Percentiles rank a stretch among this genome's conserved stretches.
These are phyloP conservation scores for Claviceps citrina DNA, from an alignment of 2,329 filamentous ascomycete genomes.

Conservation along the genomic window DNA sequence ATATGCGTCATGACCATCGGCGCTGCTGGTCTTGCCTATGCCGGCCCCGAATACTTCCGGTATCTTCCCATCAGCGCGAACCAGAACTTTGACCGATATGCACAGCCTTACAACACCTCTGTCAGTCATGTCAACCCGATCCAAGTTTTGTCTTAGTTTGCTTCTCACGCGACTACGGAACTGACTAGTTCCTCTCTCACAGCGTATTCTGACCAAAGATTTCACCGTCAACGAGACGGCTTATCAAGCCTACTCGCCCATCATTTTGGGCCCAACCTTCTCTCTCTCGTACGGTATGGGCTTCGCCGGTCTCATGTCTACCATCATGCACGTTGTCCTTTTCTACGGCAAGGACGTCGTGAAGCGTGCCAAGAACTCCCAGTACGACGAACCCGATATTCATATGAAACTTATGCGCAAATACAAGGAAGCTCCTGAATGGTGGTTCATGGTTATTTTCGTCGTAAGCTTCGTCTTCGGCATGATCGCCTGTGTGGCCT, in stretches of 20 bases:
- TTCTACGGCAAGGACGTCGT: slow-evolving; percentile 37
- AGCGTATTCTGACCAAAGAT: slow-evolving; percentile 36
- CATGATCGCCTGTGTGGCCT: slow-evolving; percentile 22
- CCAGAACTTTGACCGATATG: slow-evolving; percentile 44
- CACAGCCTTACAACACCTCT: slow-evolving; percentile 36
- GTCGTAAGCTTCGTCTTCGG: slow-evolving; percentile 33
- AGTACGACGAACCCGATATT: slow-evolving; percentile 31
- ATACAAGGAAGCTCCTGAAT: slow-evolving; percentile 39
- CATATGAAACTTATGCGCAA: slow-evolving; percentile 40
- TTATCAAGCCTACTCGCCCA: slow-evolving; percentile 42
- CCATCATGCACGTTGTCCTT: slow-evolving; percentile 35
- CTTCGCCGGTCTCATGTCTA: slow-evolving; percentile 39
- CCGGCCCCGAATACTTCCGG: slow-evolving; percentile 33
- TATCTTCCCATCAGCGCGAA: slow-evolving; percentile 42
- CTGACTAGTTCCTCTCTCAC: slow-evolving; percentile 5
- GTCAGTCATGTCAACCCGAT: not conserved
- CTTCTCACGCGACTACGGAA: too few relatives aligned
- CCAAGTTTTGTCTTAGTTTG: too few relatives aligned
- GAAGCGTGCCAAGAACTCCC: slow-evolving; percentile 16
- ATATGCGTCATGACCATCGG: slow-evolving; percentile 34
- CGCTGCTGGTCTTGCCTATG: slow-evolving; percentile 38
- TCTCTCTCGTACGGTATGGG: slow-evolving; percentile 39
- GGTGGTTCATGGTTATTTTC: slow-evolving; percentile 39
- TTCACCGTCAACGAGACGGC: slow-evolving; percentile 37
- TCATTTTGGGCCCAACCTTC: slow-evolving; percentile 39